phyloP scores from a whole-genome alignment of 2,329 filamentous ascomycete genomes.

The Emericellopsis cladophorae region DNA sequence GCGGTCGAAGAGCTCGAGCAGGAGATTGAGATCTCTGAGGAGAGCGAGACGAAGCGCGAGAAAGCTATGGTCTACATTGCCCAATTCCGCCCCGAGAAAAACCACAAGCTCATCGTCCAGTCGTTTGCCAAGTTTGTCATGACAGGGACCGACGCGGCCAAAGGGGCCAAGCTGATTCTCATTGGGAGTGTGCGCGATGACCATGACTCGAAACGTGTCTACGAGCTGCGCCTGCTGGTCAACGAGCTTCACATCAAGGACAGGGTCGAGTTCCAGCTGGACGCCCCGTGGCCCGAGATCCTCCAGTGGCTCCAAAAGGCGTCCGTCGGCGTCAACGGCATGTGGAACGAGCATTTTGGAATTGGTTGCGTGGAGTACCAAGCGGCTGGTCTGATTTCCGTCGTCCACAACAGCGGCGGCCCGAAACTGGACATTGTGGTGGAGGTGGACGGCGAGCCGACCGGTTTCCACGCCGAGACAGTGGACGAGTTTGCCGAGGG shows the following conservation, averaged over 20 bases:
- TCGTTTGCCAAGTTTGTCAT: conserved; percentile 71
- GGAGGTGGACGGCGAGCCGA: conserved; percentile 63
- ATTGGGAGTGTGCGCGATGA: conserved; percentile 88
- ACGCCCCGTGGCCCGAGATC: conserved; percentile 82
- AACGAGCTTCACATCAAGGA: conserved; percentile 81
- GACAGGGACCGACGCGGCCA: conserved; percentile 33
- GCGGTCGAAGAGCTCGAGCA: conserved; percentile 75
- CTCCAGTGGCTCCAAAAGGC: conserved; percentile 64
- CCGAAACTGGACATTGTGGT: conserved; percentile 90
- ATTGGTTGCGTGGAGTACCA: conserved; percentile 98
- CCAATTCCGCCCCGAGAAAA: conserved; percentile 96
- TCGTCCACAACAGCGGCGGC: conserved; percentile 87
- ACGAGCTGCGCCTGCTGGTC: conserved; percentile 73
- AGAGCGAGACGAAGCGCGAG: conserved; percentile 57
- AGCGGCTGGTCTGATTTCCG: conserved; percentile 81
- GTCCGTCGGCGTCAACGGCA: conserved; percentile 85
- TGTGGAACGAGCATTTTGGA: conserved; percentile 99
- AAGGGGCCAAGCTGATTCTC: conserved; percentile 58
- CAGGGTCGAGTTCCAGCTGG: conserved; percentile 73
- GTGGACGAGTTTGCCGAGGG: conserved; percentile 66
- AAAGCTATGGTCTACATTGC: conserved; percentile 81
- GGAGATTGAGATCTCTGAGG: conserved; percentile 57
- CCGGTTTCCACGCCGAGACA: conserved; percentile 78
- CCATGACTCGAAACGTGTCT: conserved; percentile 69
- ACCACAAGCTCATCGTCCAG: conserved; percentile 75